phyloP scores from a whole-genome alignment of 2,329 filamentous ascomycete species.

The Alternaria ventricosa region DNA sequence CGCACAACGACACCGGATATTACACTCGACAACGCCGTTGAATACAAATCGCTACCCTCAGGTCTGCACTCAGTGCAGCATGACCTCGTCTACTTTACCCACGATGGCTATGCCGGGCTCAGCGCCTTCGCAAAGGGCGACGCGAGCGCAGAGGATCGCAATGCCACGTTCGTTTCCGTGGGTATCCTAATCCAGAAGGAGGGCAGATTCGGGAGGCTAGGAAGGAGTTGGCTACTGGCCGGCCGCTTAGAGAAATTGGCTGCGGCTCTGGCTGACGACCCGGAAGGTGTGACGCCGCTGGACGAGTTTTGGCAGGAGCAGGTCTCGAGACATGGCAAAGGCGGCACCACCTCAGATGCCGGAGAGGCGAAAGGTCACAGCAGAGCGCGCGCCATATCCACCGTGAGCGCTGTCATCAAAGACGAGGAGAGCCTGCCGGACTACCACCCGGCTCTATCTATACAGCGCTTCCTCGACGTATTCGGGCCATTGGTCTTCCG shows the following conservation, averaged over 20 bases:
- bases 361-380: slow-evolving; percentile 27
- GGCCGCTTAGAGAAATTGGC: slow-evolving; percentile 77
- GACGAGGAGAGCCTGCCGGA: slow-evolving; percentile 72
- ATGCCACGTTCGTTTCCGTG: slow-evolving; percentile 92
- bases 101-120: slow-evolving; percentile 81
- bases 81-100: slow-evolving; percentile 91
- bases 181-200: slow-evolving; percentile 86
- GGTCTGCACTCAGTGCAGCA: slow-evolving; percentile 87
- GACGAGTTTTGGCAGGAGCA: slow-evolving; percentile 81
- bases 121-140: slow-evolving; percentile 89
- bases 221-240: slow-evolving; percentile 88
- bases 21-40: slow-evolving; percentile 83
- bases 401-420: slow-evolving; percentile 65
- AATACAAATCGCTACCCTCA: slow-evolving; percentile 95
- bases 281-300: slow-evolving; percentile 67
- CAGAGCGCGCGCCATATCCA: slow-evolving; percentile 48
- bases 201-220: slow-evolving; percentile 73
- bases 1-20: slow-evolving; percentile 70
- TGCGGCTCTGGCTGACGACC: slow-evolving; percentile 66
- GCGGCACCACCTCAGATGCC: neutral
- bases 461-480: slow-evolving; percentile 76
- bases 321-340: slow-evolving; percentile 10
- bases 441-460: slow-evolving; percentile 85
- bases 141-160: slow-evolving; percentile 78
- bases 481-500: slow-evolving; percentile 94